These are phyloP conservation scores for Talaromyces sp. DNA, from an alignment of 2,329 filamentous ascomycete genomes.

Conservation along the genomic window DNA sequence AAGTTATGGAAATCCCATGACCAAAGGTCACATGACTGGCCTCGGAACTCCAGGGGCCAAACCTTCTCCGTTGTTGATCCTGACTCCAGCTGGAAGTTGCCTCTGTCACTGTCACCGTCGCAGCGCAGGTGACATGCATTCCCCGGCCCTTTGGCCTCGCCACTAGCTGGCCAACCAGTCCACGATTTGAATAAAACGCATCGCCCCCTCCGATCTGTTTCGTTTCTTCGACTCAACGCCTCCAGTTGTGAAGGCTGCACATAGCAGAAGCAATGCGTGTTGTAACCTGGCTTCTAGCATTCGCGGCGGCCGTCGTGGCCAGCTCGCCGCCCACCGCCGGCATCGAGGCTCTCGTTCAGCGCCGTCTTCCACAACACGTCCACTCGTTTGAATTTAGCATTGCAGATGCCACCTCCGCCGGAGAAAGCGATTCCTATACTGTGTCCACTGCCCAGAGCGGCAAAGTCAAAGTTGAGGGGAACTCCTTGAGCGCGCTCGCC, in stretches of 20 bases:
- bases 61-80: background rate
- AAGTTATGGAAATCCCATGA: no score
- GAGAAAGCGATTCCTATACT: slow-evolving; percentile 16
- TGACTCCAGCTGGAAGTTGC: background rate
- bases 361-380: slow-evolving; percentile 19
- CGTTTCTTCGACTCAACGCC: background rate
- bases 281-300: background rate
- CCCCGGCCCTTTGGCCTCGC: background rate
- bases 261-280: background rate
- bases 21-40: no score
- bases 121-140: background rate
- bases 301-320: background rate
- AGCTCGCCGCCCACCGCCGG: slow-evolving; percentile 15
- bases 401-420: slow-evolving; percentile 5
- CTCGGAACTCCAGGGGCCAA: background rate
- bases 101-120: background rate
- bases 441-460: slow-evolving; percentile 17
- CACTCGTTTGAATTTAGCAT: slow-evolving; percentile 17
- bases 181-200: background rate
- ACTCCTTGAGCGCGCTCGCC: slow-evolving; percentile 27
- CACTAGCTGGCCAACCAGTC: background rate
- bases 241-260: background rate
- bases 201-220: background rate
- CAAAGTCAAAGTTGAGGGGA: slow-evolving; percentile 28
- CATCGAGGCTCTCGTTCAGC: slow-evolving; percentile 18